Base-by-base conservation (phyloP, 345 rosid species). In the Clarkia xantiana region DNA sequence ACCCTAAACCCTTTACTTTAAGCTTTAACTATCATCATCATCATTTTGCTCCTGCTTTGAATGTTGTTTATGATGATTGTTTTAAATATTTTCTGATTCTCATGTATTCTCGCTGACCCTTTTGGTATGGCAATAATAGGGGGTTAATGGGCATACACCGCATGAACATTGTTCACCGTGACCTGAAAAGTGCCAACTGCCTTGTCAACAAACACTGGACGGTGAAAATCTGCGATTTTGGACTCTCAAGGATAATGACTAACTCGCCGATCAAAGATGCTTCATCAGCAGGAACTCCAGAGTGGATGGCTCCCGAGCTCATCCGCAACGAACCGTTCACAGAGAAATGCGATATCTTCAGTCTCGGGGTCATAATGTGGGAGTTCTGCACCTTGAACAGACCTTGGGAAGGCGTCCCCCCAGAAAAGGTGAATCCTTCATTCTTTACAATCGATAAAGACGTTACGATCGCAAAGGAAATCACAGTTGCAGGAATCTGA, bases 241-340 rank as follows among this genome's bases (percentile, higher is more conserved):
- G 99, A 62, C 94, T 93, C 11, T 87, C 99, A 12, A 84, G 91
- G 61, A 77, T 78, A 57, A 82, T 87, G 94, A 72, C 72, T 9
- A 74, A 78, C 17, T 54, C 62, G 14, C 71, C 82, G 54, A 76
- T 87, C 68, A 77, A 73, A 67, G 95, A 82, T 61, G 60, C 83
- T 18, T 77, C 94, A 29, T 84, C 94, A 45, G 96, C 96, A 17
- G 99, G 99, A 70, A 87, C 99, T 40, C 99, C 95, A 11, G 96
- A 87, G 66, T 93, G 99, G 99, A 93, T 93, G 99, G 97, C 95
- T 57, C 99, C 99, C 16, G 97, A 87, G 52, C 99, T 93, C 43
- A 80, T 82, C 46, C 86, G 93, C 18, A 84, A 81, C 38, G 94
- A 86, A 49, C 88, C 90, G 40, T 87, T 93, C 69, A 78, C 94